These are phyloP conservation scores for Trypanosoma cruzi DNA, from an alignment of 208 protist genomes.

Conservation along the genomic window DNA sequence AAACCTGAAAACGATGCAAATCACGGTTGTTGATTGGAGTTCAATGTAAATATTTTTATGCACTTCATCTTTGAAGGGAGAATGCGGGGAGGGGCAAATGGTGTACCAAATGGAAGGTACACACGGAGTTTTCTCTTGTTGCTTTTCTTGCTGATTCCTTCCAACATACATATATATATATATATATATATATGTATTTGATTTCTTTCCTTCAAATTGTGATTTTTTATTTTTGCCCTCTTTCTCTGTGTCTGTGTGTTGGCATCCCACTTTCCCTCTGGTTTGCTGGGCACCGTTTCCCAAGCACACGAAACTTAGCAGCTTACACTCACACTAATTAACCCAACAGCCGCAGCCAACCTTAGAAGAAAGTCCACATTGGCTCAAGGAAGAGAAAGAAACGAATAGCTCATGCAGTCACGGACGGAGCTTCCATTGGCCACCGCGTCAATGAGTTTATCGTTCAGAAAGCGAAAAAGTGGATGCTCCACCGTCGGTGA, in stretches of 20 bases:
- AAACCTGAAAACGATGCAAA: neutral
- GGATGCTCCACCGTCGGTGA: neutral
- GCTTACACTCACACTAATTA: neutral
- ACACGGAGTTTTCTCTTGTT: slow-evolving; percentile 5
- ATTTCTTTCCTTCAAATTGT: slow-evolving; percentile 12
- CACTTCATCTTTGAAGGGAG: neutral
- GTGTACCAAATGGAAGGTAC: neutral
- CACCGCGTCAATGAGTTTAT: neutral
- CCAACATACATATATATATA: slow-evolving; percentile 17
- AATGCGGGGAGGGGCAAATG: neutral
- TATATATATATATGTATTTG: slow-evolving; percentile 23
- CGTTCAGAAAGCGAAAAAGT: neutral
- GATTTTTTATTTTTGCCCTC: neutral
- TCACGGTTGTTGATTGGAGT: neutral
- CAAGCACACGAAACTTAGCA: neutral
- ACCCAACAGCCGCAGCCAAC: neutral
- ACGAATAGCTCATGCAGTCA: neutral
- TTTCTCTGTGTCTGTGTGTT: neutral
- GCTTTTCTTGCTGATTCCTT: slow-evolving; percentile 3
- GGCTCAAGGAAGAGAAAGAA: neutral
- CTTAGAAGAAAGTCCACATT: no score
- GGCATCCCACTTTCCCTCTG: neutral
- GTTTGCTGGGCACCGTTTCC: neutral
- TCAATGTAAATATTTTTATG: neutral
- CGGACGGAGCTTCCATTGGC: neutral